These are phyloP conservation scores for Coprinopsis cinerea DNA, from an alignment of 768 basidiomycete species.

Conservation along the genomic window DNA sequence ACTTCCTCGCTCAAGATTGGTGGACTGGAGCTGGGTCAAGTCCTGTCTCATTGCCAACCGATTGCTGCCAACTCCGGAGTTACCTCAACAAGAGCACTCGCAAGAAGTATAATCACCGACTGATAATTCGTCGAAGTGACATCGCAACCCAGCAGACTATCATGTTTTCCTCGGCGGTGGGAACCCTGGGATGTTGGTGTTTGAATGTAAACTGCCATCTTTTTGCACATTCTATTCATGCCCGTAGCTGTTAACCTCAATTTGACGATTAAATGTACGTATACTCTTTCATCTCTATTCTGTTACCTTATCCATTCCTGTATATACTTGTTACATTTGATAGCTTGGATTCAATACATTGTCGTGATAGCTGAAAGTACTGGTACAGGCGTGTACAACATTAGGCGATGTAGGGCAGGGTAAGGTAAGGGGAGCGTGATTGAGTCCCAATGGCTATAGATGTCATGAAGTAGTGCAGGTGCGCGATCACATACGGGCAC, in stretches of 20 bases:
- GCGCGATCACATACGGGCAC: not conserved
- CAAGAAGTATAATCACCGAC: slow-evolving; percentile 18
- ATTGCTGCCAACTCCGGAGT: slow-evolving; percentile 31
- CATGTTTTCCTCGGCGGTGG: too few relatives aligned
- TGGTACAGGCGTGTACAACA: too few relatives aligned
- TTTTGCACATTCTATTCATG: not conserved
- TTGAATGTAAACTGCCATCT: too few relatives aligned
- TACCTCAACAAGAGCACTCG: slow-evolving; percentile 18
- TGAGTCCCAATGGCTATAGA: not conserved
- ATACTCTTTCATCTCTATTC: too few relatives aligned
- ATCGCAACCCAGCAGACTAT: too few relatives aligned
- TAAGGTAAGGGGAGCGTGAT: too few relatives aligned
- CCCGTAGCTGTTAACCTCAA: not conserved
- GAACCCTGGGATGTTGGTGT: too few relatives aligned
- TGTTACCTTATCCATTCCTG: not conserved
- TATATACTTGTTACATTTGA: not conserved
- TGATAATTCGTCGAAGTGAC: slow-evolving; percentile 1
- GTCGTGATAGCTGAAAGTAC: too few relatives aligned
- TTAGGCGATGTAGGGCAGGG: too few relatives aligned
- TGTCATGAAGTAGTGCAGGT: not conserved
- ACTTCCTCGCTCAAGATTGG: slow-evolving; percentile 15
- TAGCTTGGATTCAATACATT: not conserved
- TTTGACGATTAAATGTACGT: not conserved
- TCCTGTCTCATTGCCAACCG: slow-evolving; percentile 66
- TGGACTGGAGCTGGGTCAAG: slow-evolving; percentile 70